Evolutionary conservation across 2,329 filamentous ascomycete species (phyloP).

Genomic region (Fusarium luffae): DNA sequence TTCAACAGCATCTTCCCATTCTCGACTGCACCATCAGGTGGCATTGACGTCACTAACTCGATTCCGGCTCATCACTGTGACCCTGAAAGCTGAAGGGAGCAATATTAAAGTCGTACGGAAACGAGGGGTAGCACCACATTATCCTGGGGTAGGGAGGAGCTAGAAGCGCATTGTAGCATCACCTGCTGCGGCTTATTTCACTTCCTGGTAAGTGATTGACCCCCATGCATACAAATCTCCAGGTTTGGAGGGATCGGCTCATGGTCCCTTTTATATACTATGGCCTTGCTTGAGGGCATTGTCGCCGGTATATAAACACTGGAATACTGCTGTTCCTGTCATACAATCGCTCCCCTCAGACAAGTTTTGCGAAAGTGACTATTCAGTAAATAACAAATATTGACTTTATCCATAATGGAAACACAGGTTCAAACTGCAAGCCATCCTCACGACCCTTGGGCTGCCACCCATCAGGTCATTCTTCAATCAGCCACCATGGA

Average conservation of each 20-base stretch:
- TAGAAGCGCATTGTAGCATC: slow-evolving; percentile 31
- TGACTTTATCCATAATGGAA: slow-evolving; percentile 42
- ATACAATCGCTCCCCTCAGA: neutral
- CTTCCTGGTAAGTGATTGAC: slow-evolving; percentile 35
- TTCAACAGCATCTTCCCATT: slow-evolving; percentile 25
- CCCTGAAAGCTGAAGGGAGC: slow-evolving; percentile 19
- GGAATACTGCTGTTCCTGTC: neutral
- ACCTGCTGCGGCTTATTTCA: slow-evolving; percentile 34
- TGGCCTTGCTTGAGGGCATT: slow-evolving; percentile 5
- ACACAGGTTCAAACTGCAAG: slow-evolving; percentile 38
- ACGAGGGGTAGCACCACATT: slow-evolving; percentile 24
- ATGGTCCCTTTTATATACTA: neutral
- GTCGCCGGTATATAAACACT: slow-evolving; percentile 14
- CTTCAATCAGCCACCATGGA: slow-evolving; percentile 49
- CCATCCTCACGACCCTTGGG: slow-evolving; percentile 35
- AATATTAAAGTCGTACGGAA: slow-evolving; percentile 21
- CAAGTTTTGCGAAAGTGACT: neutral
- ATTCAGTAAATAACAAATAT: slow-evolving; percentile 12
- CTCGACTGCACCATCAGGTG: slow-evolving; percentile 40
- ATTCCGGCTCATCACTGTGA: slow-evolving; percentile 17
- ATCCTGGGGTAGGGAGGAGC: slow-evolving; percentile 20
- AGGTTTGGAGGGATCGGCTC: slow-evolving; percentile 13
- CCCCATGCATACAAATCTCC: slow-evolving; percentile 21
- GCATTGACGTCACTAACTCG: slow-evolving; percentile 45
- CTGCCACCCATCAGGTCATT: slow-evolving; percentile 40